Conservation (phyloP, 495 filamentous ascomycete species). For the Immersiella caudata region DNA sequence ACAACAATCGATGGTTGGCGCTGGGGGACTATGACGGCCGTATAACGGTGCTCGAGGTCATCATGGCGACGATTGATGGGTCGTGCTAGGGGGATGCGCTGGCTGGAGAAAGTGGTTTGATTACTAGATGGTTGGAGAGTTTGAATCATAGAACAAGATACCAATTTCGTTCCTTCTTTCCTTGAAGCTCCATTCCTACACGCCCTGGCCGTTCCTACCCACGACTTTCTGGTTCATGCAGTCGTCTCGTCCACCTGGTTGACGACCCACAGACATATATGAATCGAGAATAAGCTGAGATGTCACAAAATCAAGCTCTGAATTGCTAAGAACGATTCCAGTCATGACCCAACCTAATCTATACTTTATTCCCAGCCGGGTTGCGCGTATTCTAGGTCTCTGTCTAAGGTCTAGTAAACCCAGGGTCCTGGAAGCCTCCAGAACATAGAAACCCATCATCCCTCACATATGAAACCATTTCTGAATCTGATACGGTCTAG, state of each 20-base stretch:
- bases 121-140: background rate
- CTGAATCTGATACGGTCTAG: background rate
- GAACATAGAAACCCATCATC: background rate
- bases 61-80: slow-evolving; percentile 13
- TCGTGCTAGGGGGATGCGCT: background rate
- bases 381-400: background rate
- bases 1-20: slow-evolving; percentile 19
- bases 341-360: background rate
- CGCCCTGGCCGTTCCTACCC: too few relatives aligned
- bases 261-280: too few relatives aligned
- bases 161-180: too few relatives aligned
- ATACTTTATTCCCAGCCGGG: background rate
- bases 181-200: too few relatives aligned
- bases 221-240: too few relatives aligned
- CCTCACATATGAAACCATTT: background rate
- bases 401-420: background rate
- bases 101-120: background rate
- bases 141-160: background rate
- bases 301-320: too few relatives aligned
- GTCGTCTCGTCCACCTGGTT: too few relatives aligned
- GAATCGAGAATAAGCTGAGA: too few relatives aligned
- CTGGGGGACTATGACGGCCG: slow-evolving; percentile 18
- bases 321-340: too few relatives aligned
- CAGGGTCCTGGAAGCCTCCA: background rate
- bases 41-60: slow-evolving; percentile 21